Evolutionary conservation across 1,284 basidiomycete genomes (phyloP).

Genomic region (Cryptococcus floricola): DNA sequence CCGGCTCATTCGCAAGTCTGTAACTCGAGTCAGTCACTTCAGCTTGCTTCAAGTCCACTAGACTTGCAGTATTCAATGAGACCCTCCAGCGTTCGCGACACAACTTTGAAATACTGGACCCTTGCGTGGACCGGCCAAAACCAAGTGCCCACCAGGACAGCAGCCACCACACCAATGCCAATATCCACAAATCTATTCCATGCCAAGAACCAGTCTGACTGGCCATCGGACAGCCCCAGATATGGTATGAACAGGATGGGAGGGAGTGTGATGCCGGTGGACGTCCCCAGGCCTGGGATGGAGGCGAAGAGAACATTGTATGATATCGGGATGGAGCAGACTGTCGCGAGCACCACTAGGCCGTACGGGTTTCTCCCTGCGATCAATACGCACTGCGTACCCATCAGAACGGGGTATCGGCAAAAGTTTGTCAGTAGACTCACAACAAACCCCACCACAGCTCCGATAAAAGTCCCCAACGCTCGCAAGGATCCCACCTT

Average conservation of each 20-base stretch:
- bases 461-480: slow-evolving; percentile 51
- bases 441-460: slow-evolving; percentile 47
- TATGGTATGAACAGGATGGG: slow-evolving; percentile 50
- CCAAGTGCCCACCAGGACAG: slow-evolving; percentile 41
- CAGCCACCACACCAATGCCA: slow-evolving; percentile 45
- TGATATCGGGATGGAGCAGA: slow-evolving; percentile 45
- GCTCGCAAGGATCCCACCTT: slow-evolving; percentile 49
- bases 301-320: slow-evolving; percentile 44
- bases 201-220: slow-evolving; percentile 30
- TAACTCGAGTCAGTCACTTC: background rate
- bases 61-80: slow-evolving; percentile 45
- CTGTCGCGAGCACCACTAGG: slow-evolving; percentile 46
- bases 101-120: slow-evolving; percentile 45
- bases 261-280: slow-evolving; percentile 49
- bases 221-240: slow-evolving; percentile 26
- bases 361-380: slow-evolving; percentile 48
- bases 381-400: slow-evolving; percentile 42
- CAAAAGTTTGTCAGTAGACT: slow-evolving; percentile 9
- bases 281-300: slow-evolving; percentile 41
- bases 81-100: slow-evolving; percentile 39
- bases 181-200: slow-evolving; percentile 46
- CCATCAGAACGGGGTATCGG: background rate
- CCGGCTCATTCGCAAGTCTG: slow-evolving; percentile 44
- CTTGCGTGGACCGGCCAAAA: slow-evolving; percentile 49
- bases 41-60: background rate